phyloP scores from a whole-genome alignment of 371 early-diverging fungal genomes.

The Mucor mucedo region DNA sequence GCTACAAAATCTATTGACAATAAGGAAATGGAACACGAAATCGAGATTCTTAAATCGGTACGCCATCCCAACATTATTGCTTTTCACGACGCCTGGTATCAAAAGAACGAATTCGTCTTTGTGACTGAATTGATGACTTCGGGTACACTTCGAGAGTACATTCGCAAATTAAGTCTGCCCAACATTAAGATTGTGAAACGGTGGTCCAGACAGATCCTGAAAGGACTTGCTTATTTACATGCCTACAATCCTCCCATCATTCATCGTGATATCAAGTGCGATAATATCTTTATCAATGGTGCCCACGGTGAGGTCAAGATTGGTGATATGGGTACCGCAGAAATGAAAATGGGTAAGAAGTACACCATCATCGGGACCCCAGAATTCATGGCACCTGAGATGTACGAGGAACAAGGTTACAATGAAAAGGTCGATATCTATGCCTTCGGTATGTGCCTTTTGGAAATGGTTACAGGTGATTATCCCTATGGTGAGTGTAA shows the following conservation, averaged over 20 bases:
- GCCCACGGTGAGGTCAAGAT: constrained; percentile 58
- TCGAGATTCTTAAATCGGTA: constrained; percentile 80
- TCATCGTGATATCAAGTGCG: constrained; percentile 86
- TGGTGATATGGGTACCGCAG: constrained; percentile 92
- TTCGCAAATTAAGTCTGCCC: constrained; percentile 70
- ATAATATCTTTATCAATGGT: constrained; percentile 92
- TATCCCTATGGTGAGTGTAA: constrained; percentile 89
- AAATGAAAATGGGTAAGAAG: constrained; percentile 67
- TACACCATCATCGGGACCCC: constrained; percentile 79
- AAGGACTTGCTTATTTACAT: constrained; percentile 85
- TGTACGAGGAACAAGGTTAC: constrained; percentile 80
- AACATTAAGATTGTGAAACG: constrained; percentile 76
- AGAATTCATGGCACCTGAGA: constrained; percentile 49
- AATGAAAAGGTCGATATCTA: constrained; percentile 90
- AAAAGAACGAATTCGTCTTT: constrained; percentile 78
- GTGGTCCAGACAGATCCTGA: constrained; percentile 83
- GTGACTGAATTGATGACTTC: constrained; percentile 95
- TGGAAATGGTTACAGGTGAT: constrained; percentile 89
- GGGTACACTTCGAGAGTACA: constrained; percentile 78
- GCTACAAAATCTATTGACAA: constrained; percentile 57
- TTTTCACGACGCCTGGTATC: constrained; percentile 81
- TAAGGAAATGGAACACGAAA: constrained; percentile 76
- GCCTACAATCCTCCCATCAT: constrained; percentile 86
- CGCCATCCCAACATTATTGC: constrained; percentile 88
- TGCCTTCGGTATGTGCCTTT: constrained; percentile 91